These are phyloP conservation scores for Cantharellus cinnabarinus DNA, from an alignment of 768 basidiomycete genomes.

Conservation along the genomic window DNA sequence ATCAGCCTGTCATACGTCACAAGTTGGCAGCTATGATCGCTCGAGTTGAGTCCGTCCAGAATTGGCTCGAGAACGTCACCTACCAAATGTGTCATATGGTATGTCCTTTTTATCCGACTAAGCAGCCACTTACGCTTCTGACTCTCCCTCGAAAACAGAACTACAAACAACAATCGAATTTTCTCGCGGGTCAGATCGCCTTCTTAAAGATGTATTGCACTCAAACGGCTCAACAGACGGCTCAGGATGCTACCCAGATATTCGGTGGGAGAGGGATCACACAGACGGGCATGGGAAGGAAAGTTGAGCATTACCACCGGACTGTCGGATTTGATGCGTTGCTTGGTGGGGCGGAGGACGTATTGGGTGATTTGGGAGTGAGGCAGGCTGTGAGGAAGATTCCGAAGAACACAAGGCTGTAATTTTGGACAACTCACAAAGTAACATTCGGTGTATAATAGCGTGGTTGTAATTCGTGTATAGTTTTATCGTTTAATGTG, in stretches of 20 bases:
- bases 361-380: constrained; percentile 59
- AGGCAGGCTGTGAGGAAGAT: constrained; percentile 38
- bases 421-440: neutral
- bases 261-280: constrained; percentile 53
- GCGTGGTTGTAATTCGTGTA: too few relatives aligned
- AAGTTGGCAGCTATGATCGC: constrained; percentile 85
- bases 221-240: constrained; percentile 55
- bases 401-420: constrained; percentile 35
- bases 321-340: constrained; percentile 72
- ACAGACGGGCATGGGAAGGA: constrained; percentile 56
- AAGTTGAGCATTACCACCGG: constrained; percentile 63
- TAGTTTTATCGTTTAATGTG: too few relatives aligned
- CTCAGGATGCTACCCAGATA: constrained; percentile 36
- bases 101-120: constrained; percentile 7
- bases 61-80: constrained; percentile 75
- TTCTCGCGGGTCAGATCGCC: constrained; percentile 64
- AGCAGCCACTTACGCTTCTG: neutral
- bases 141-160: constrained; percentile 17
- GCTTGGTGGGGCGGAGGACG: constrained; percentile 35
- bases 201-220: constrained; percentile 66
- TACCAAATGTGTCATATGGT: constrained; percentile 79
- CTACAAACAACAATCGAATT: constrained; percentile 51
- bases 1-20: constrained; percentile 69
- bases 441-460: too few relatives aligned
- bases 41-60: constrained; percentile 58